Evolutionary conservation across 2,329 filamentous ascomycete genomes (phyloP).

Genomic region (Trichophyton verrucosum): DNA sequence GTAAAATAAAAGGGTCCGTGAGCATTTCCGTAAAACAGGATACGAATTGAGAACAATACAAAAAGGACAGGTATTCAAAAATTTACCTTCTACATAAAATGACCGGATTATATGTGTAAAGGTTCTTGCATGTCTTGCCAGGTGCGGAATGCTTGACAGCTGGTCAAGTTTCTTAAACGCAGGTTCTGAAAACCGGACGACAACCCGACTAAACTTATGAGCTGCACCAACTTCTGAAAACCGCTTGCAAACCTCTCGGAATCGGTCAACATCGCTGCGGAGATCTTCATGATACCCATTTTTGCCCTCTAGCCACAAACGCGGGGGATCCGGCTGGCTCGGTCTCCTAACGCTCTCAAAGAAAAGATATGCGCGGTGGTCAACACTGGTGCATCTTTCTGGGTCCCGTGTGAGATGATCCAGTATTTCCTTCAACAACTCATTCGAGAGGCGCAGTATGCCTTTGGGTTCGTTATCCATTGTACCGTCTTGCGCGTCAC

Average conservation of each 20-base stretch:
- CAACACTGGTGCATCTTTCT: conserved; percentile 39
- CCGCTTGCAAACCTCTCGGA: conserved; percentile 35
- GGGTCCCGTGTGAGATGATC: conserved; percentile 42
- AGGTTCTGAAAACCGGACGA: conserved; percentile 37
- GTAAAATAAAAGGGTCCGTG: neutral
- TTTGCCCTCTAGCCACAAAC: conserved; percentile 11
- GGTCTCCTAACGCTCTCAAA: conserved; percentile 43
- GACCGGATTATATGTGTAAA: conserved; percentile 45
- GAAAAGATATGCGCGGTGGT: conserved; percentile 42
- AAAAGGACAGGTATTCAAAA: conserved; percentile 5
- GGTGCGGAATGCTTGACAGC: conserved; percentile 35
- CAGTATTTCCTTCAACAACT: conserved; percentile 40
- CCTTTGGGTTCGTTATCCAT: conserved; percentile 16
- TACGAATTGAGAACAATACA: neutral
- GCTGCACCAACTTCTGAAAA: conserved; percentile 39
- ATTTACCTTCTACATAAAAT: conserved; percentile 39
- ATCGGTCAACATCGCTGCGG: conserved; percentile 19
- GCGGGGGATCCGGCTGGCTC: conserved; percentile 17
- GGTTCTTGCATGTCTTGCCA: conserved; percentile 40
- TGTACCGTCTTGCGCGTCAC: neutral
- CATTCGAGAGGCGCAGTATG: conserved; percentile 30
- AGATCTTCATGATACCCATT: conserved; percentile 11
- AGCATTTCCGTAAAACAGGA: neutral
- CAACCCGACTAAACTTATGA: conserved; percentile 40
- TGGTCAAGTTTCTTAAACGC: conserved; percentile 38